Conservation (phyloP, 179 eudicot species). For the Beta macrorhiza region DNA sequence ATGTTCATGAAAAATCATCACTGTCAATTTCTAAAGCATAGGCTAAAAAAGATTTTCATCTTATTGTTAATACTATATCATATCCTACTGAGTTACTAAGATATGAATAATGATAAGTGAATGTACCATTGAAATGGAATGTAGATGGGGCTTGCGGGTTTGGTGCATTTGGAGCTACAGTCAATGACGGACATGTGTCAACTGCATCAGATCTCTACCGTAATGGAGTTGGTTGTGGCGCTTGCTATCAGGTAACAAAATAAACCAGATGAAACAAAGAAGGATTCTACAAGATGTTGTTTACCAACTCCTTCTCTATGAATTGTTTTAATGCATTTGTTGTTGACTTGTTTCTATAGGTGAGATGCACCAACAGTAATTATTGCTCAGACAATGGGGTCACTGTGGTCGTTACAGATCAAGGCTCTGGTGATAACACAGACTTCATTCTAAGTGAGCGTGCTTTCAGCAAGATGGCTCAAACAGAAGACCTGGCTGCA, state of each 20-base stretch:
- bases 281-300: not conserved
- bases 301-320: not conserved
- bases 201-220: conserved; percentile 68
- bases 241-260: conserved; percentile 67
- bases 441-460: conserved; percentile 64
- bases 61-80: not conserved
- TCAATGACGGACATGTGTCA: conserved; percentile 71
- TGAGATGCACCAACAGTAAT: conserved; percentile 59
- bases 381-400: conserved; percentile 70
- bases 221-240: conserved; percentile 70
- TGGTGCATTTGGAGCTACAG: conserved; percentile 70
- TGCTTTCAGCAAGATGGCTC: conserved; percentile 67
- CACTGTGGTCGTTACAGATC: conserved; percentile 61
- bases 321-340: not conserved
- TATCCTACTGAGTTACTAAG: not conserved
- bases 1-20: not conserved
- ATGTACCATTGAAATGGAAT: conserved; percentile 12
- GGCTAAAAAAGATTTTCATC: not conserved
- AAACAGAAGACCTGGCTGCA: conserved; percentile 51
- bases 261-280: not conserved
- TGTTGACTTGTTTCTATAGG: conserved; percentile 31
- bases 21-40: too few species aligned
- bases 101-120: not conserved
- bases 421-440: conserved; percentile 51
- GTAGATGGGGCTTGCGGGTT: conserved; percentile 69